phyloP scores from a whole-genome alignment of 768 basidiomycete species.

The Tulasnella sp. region DNA sequence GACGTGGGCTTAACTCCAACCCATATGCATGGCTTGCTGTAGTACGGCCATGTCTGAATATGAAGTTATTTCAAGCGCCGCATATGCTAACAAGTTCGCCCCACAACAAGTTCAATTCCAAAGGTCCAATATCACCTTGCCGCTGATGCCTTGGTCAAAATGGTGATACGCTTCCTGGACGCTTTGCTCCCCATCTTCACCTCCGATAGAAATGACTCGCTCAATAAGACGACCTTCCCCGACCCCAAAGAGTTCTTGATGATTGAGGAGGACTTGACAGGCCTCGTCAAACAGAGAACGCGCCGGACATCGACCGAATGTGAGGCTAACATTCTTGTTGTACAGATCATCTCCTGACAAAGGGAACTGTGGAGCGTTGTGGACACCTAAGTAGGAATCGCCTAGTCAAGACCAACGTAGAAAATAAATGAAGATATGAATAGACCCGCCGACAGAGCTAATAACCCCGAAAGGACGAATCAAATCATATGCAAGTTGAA shows the following conservation, averaged over 20 bases:
- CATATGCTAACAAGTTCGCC: too few relatives aligned
- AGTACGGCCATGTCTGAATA: too few relatives aligned
- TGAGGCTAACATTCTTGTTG: conserved; percentile 66
- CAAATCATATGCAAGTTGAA: conserved; percentile 55
- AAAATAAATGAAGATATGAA: conserved; percentile 39
- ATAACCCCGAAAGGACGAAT: conserved; percentile 69
- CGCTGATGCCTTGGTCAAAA: conserved; percentile 63
- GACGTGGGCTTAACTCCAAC: conserved; percentile 52
- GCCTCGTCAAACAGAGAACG: conserved; percentile 67
- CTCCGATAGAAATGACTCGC: conserved; percentile 46
- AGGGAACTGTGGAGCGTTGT: conserved; percentile 17
- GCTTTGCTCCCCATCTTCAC: conserved; percentile 20
- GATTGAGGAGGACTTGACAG: conserved; percentile 53
- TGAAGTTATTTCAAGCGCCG: too few relatives aligned
- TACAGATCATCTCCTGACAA: conserved; percentile 46
- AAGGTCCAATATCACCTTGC: conserved; percentile 69
- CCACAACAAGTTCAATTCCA: conserved; percentile 45
- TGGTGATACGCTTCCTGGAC: conserved; percentile 41
- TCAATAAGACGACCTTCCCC: conserved; percentile 59
- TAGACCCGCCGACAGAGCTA: conserved; percentile 58
- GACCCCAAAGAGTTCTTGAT: conserved; percentile 67
- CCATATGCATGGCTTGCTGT: too few relatives aligned
- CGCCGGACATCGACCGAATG: conserved; percentile 75
- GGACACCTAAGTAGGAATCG: conserved; percentile 17
- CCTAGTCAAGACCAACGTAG: not conserved